Base-by-base conservation (phyloP, 1,139 yeast genomes). In the Kurtzmaniella quercitrusa region DNA sequence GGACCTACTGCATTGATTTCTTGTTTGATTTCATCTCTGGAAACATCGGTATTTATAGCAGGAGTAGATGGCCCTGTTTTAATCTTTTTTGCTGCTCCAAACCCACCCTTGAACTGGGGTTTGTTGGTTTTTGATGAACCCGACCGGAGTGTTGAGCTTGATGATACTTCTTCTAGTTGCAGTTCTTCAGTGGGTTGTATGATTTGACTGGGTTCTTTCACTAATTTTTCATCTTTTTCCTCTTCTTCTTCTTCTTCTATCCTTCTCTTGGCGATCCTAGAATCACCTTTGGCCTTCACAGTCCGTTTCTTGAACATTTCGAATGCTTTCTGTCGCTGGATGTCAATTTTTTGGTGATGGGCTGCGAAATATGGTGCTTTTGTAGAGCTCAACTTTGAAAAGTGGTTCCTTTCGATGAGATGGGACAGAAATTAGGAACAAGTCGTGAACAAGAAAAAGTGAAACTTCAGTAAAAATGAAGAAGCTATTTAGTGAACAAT, bases 241-340 rank as follows among this genome's bases (percentile, higher is more conserved):
- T 38, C 40, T 3, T 15, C 17, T 5, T 25, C 40, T 4, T 17
- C 15, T 10, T 23, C 43, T 14, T 51, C 51, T 25, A 53, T 40
- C 46, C 52, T 55, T 25, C 66, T 46, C 43, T 60, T 60, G 29
- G 25, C 31, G 3, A 2, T 19, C 12, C 23, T 17, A 6, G 25
- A n/a, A 2, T 47, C 42, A n/a, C 48, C 46, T n/a, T 47, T 50
- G 8, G 46, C 52, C 46, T 65, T 66, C 21, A 65, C 46, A 17
- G 47, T 50, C 44, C 73, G 49, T 46, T 68, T 68, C 55, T 68
- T 68, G 46, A 68, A 68, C 73, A 68, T 68, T 27, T 7, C 12
- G 10, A 10, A 4, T n/a, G 14, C 34, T 29, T n/a, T 9, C n/a
- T n/a, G n/a, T 5, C 16, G 7, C 34, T 10, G 14, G 37, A 4